A percentile compares a stretch with the other conserved stretches of the same genome.
phyloP scores from a whole-genome alignment of 495 filamentous ascomycete species.

The Saxophila tyrrhenica region DNA sequence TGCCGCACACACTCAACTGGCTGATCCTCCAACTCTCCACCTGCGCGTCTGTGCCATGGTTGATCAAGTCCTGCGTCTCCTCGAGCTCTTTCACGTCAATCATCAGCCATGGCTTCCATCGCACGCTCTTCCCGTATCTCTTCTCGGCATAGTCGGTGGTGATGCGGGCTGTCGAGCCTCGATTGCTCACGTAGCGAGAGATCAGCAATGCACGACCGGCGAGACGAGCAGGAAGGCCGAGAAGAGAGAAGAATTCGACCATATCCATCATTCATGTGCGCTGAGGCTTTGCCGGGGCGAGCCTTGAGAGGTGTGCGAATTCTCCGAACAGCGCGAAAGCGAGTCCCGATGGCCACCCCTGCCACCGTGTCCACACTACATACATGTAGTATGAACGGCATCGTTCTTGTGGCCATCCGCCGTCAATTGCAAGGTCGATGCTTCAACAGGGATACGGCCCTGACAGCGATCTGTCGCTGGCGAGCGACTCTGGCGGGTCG shows the following conservation, averaged over 20 bases:
- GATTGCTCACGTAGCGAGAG: not conserved
- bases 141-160: not conserved
- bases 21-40: not conserved
- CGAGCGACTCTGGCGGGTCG: too few relatives aligned
- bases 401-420: too few relatives aligned
- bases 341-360: too few relatives aligned
- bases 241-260: not conserved
- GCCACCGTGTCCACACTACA: too few relatives aligned
- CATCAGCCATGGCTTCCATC: not conserved
- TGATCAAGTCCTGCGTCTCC: not conserved
- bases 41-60: not conserved
- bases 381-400: too few relatives aligned
- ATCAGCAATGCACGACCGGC: not conserved
- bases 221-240: not conserved
- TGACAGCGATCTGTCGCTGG: too few relatives aligned
- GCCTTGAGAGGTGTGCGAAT: too few relatives aligned
- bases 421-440: too few relatives aligned
- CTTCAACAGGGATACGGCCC: too few relatives aligned
- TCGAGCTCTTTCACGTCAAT: not conserved
- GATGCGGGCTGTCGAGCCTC: not conserved
- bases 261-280: not conserved
- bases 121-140: not conserved
- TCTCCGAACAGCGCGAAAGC: too few relatives aligned
- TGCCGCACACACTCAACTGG: not conserved
- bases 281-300: too few relatives aligned